A percentile compares a stretch with the other conserved stretches of the same genome.
phyloP scores from a whole-genome alignment of 257 asterid genomes.

The Jacaranda copaia region DNA sequence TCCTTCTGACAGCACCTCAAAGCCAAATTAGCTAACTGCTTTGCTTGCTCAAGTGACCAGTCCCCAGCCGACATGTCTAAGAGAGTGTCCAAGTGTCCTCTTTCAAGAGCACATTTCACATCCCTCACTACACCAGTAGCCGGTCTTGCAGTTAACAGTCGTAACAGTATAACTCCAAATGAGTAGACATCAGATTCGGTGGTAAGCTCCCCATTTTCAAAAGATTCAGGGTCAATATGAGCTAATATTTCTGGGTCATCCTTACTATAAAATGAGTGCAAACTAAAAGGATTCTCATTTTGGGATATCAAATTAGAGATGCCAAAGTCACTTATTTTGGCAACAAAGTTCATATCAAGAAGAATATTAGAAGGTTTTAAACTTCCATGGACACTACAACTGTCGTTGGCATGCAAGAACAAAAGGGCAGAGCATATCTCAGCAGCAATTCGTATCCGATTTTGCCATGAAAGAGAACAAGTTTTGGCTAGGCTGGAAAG shows the following conservation, averaged over 20 bases:
- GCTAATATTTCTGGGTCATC: conserved; percentile 50
- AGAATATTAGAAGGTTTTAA: conserved; percentile 75
- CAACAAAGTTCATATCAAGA: conserved; percentile 63
- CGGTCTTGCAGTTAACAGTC: conserved; percentile 74
- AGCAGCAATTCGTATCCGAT: conserved; percentile 73
- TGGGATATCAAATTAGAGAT: conserved; percentile 50
- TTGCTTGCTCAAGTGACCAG: conserved; percentile 71
- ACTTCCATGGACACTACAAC: conserved; percentile 69
- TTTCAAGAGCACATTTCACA: conserved; percentile 69
- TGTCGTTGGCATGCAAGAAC: conserved; percentile 63
- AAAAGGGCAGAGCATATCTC: conserved; percentile 77
- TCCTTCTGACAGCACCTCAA: conserved; percentile 72
- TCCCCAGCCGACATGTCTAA: conserved; percentile 84
- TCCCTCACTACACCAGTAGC: conserved; percentile 64
- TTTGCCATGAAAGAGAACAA: conserved; percentile 71
- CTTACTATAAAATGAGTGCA: conserved; percentile 8
- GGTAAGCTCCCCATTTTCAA: conserved; percentile 54
- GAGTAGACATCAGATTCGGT: conserved; percentile 82
- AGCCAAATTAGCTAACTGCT: conserved; percentile 65
- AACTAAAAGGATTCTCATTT: conserved; percentile 33
- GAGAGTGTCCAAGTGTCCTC: conserved; percentile 58
- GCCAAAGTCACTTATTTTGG: conserved; percentile 78
- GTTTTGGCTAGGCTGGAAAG: conserved; percentile 56
- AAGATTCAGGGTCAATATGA: conserved; percentile 64
- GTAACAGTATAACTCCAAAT: conserved; percentile 69